Evolutionary conservation across 257 asterid species (phyloP).

Genomic region (Plantago elongata): DNA sequence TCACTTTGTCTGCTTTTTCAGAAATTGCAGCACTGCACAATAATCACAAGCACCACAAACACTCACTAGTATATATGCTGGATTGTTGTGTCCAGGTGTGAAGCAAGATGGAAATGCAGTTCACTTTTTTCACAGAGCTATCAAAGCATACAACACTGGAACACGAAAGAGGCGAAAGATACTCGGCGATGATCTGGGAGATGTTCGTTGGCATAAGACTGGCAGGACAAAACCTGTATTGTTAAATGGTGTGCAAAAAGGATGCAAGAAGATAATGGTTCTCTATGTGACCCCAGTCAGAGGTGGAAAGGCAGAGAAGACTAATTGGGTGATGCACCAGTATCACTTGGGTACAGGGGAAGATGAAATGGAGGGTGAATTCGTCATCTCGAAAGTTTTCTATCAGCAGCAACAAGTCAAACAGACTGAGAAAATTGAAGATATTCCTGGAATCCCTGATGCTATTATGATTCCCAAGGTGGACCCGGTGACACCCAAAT

Average conservation of each 20-base stretch:
- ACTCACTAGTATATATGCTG: neutral
- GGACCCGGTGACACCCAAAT: constrained; percentile 83
- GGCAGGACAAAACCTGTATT: constrained; percentile 88
- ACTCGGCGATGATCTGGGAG: constrained; percentile 58
- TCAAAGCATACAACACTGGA: constrained; percentile 90
- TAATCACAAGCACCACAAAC: too few relatives aligned
- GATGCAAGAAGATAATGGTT: constrained; percentile 97
- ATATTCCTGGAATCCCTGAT: constrained; percentile 29
- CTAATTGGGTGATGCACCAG: constrained; percentile 99
- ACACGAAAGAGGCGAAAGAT: constrained; percentile 91
- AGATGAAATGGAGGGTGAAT: constrained; percentile 86
- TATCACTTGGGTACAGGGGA: constrained; percentile 87
- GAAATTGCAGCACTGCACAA: neutral
- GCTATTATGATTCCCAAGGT: constrained; percentile 32
- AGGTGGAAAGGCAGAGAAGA: constrained; percentile 90
- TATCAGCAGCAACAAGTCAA: constrained; percentile 79
- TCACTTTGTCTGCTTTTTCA: neutral
- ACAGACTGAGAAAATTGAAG: constrained; percentile 50
- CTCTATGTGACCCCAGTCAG: constrained; percentile 58
- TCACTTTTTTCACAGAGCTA: constrained; percentile 90
- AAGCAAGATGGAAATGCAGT: constrained; percentile 87
- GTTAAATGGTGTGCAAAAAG: constrained; percentile 76
- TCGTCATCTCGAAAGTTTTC: constrained; percentile 79
- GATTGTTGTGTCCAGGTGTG: constrained; percentile 48
- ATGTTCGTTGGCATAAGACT: constrained; percentile 97